Percentiles rank a stretch among this genome's conserved stretches.
Conservation (phyloP, 2,329 filamentous ascomycete genomes). For the Curvularia sp. region DNA sequence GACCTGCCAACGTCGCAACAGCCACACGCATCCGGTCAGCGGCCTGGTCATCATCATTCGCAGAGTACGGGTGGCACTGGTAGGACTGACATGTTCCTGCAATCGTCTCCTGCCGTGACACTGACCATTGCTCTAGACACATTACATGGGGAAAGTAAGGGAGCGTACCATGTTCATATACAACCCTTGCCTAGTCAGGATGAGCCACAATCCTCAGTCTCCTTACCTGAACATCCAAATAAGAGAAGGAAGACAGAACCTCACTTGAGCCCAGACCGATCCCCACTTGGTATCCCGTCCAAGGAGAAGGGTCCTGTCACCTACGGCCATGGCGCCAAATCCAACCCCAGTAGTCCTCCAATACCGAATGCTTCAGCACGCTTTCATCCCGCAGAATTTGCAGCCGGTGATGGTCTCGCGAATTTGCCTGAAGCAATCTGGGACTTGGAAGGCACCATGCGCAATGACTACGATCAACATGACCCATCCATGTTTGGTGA, state of each 20-base stretch:
- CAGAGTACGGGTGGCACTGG: slow-evolving; percentile 42
- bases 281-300: not conserved
- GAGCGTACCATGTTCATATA: slow-evolving; percentile 37
- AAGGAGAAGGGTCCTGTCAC: slow-evolving; percentile 17
- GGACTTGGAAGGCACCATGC: slow-evolving; percentile 45
- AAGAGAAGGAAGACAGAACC: slow-evolving; percentile 35
- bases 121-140: slow-evolving; percentile 27
- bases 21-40: slow-evolving; percentile 28
- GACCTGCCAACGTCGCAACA: slow-evolving; percentile 18
- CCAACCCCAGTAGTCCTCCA: slow-evolving; percentile 6
- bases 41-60: slow-evolving; percentile 12
- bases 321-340: slow-evolving; percentile 22
- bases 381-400: not conserved
- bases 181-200: slow-evolving; percentile 25
- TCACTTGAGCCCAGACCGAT: slow-evolving; percentile 14
- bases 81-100: slow-evolving; percentile 18
- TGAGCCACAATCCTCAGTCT: slow-evolving; percentile 28
- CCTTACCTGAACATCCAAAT: slow-evolving; percentile 28
- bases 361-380: slow-evolving; percentile 5
- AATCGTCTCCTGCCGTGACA: not conserved
- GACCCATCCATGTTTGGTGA: slow-evolving; percentile 54
- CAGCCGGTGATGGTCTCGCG: not conserved
- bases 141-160: slow-evolving; percentile 34
- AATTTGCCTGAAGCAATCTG: slow-evolving; percentile 18
- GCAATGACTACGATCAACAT: slow-evolving; percentile 49